Conservation (phyloP, 371 early-diverging fungal species). For the Rhizopus arrhizus region DNA sequence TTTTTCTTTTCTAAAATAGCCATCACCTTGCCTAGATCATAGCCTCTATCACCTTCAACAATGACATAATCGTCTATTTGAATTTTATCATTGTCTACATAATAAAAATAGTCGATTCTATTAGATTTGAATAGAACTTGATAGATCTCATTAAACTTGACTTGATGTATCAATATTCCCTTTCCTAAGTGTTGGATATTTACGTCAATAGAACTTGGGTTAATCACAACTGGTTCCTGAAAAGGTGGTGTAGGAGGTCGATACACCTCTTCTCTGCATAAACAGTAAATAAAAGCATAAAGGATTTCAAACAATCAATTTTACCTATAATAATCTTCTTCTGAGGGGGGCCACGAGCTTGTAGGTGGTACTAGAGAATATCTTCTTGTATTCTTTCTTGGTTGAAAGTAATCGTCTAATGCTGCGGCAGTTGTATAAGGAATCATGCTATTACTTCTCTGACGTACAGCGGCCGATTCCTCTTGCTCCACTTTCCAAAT, state of each 20-base stretch:
- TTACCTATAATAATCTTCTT: neutral
- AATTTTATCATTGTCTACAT: slow-evolving; percentile 50
- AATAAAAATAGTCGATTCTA: slow-evolving; percentile 78
- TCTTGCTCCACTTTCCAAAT: neutral
- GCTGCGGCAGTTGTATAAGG: neutral
- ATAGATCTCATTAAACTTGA: slow-evolving; percentile 55
- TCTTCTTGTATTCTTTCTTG: neutral
- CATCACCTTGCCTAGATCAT: slow-evolving; percentile 88
- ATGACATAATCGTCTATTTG: slow-evolving; percentile 71
- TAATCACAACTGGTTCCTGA: slow-evolving; percentile 4
- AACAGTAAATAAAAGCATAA: too few relatives aligned
- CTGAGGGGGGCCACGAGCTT: neutral
- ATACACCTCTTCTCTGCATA: neutral
- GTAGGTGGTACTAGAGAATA: neutral
- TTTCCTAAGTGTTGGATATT: slow-evolving; percentile 35
- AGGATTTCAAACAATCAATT: too few relatives aligned
- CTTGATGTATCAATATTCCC: slow-evolving; percentile 43
- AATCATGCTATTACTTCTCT: neutral
- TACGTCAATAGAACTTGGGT: neutral
- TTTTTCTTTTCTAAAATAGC: slow-evolving; percentile 39
- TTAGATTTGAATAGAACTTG: slow-evolving; percentile 87
- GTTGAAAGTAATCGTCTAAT: neutral
- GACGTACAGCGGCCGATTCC: neutral
- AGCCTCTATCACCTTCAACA: slow-evolving; percentile 95
- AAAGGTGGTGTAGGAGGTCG: neutral